These are phyloP conservation scores for Huntiella omanensis DNA, from an alignment of 2,329 filamentous ascomycete species.

Conservation along the genomic window DNA sequence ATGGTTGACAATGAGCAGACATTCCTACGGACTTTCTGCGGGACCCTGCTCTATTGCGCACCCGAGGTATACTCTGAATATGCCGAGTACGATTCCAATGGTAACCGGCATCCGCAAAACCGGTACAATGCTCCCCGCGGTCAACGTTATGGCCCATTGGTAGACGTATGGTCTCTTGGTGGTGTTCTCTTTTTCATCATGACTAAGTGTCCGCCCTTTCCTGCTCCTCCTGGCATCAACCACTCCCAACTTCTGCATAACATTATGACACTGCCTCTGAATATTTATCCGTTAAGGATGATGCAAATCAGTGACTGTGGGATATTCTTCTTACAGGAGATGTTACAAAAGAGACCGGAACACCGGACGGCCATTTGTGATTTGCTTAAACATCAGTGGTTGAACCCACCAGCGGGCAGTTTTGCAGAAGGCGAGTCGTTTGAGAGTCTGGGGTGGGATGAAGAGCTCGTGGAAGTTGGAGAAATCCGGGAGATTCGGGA, in stretches of 20 bases:
- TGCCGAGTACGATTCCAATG: conserved; percentile 48
- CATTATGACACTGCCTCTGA: conserved; percentile 63
- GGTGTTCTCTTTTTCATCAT: conserved; percentile 79
- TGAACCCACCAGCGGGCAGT: conserved; percentile 20
- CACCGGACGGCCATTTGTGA: conserved; percentile 54
- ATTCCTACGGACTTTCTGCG: conserved; percentile 89
- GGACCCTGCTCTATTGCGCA: conserved; percentile 86
- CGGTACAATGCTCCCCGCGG: conserved; percentile 18
- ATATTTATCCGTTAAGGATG: conserved; percentile 42
- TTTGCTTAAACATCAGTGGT: conserved; percentile 57
- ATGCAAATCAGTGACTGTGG: conserved; percentile 43
- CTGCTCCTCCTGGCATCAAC: conserved; percentile 54
- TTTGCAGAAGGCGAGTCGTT: too few species aligned
- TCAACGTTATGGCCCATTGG: conserved; percentile 70
- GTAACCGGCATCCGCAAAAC: conserved; percentile 41
- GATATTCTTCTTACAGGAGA: conserved; percentile 56
- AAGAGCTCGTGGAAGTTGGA: conserved; percentile 24
- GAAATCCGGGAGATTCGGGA: not conserved
- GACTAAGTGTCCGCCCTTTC: conserved; percentile 64
- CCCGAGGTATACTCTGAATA: conserved; percentile 83
- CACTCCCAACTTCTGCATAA: conserved; percentile 65
- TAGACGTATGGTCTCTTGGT: conserved; percentile 92
- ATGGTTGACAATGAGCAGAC: conserved; percentile 80
- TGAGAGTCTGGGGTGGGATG: conserved; percentile 16
- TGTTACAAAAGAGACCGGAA: conserved; percentile 66